Conservation (phyloP, 2,329 filamentous ascomycete genomes). For the Ambrosiella beaveri region DNA sequence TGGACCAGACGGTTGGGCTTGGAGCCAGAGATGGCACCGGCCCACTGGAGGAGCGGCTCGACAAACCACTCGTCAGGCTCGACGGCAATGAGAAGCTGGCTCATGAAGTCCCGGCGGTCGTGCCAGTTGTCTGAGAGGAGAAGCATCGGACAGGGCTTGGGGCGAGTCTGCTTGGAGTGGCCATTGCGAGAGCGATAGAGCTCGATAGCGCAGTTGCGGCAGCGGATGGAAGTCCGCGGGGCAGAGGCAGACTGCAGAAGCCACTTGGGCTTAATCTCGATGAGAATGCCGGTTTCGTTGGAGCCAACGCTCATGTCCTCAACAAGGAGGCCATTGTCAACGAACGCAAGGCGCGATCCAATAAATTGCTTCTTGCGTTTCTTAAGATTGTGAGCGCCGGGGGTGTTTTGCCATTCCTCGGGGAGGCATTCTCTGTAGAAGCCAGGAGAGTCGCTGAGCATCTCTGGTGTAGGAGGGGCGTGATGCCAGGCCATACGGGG, state of each 20-base stretch:
- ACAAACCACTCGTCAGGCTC: conserved; percentile 13
- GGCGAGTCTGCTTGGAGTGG: conserved; percentile 24
- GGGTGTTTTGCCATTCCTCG: background rate
- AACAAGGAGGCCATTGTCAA: conserved; percentile 48
- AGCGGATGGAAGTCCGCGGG: conserved; percentile 43
- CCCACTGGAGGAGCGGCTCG: conserved; percentile 12
- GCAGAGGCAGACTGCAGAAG: conserved; percentile 58
- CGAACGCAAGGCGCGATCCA: conserved; percentile 31
- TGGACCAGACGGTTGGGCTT: conserved; percentile 21
- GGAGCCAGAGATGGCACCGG: conserved; percentile 5
- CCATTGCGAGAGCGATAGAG: conserved; percentile 22
- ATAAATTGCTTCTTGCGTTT: conserved; percentile 28
- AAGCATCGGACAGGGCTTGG: conserved; percentile 44
- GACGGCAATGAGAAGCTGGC: conserved; percentile 16
- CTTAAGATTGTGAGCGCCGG: background rate
- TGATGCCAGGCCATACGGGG: conserved; percentile 13
- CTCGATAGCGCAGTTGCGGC: conserved; percentile 53
- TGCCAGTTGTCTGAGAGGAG: conserved; percentile 20
- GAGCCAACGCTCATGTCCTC: conserved; percentile 47
- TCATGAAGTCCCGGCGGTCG: conserved; percentile 22
- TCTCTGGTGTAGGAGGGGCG: conserved; percentile 6
- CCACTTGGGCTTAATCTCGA: conserved; percentile 81
- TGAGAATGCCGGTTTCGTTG: conserved; percentile 22
- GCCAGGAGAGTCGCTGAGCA: conserved; percentile 5
- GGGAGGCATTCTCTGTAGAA: conserved; percentile 10